Percentiles rank a stretch among this genome's conserved stretches.
These are phyloP conservation scores for Soucietia sequanensis DNA, from an alignment of 805 yeast genomes.

Conservation along the genomic window DNA sequence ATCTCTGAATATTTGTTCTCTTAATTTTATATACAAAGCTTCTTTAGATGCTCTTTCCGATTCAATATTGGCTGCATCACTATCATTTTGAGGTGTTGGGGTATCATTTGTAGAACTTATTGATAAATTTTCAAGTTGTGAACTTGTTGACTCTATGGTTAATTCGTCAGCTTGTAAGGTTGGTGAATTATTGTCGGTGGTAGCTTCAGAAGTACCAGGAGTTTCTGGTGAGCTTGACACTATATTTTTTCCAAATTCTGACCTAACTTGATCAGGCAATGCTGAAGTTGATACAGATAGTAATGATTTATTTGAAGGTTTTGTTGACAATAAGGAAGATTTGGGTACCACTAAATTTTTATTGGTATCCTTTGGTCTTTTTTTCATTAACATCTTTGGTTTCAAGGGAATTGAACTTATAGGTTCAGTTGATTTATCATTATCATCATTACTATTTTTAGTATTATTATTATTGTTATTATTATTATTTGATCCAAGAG, in stretches of 20 bases:
- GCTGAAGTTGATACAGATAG: no score
- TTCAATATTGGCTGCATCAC: conserved; percentile 17
- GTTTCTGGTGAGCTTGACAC: not conserved
- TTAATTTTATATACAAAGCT: conserved; percentile 37
- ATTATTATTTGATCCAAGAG: no score
- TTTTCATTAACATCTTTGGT: conserved; percentile 16
- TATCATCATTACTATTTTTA: conserved; percentile 1
- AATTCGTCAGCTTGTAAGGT: no score
- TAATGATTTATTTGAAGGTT: no score
- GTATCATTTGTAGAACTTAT: not conserved
- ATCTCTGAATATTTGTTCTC: conserved; percentile 34
- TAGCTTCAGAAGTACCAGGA: not conserved
- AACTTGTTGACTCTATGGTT: not conserved
- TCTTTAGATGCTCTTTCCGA: conserved; percentile 30
- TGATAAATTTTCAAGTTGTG: not conserved
- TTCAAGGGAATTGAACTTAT: not conserved
- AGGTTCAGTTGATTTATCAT: conserved; percentile 4
- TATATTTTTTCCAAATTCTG: no score
- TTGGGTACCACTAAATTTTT: no score
- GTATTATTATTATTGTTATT: no score
- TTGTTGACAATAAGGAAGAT: not conserved
- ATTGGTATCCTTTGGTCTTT: conserved; percentile 3
- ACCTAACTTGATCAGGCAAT: no score
- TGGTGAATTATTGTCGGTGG: not conserved
- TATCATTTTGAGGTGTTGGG: not conserved